Percentiles rank a stretch among this genome's conserved stretches.
These are phyloP conservation scores for Sporothrix globosa DNA, from an alignment of 2,329 filamentous ascomycete genomes.

Conservation along the genomic window DNA sequence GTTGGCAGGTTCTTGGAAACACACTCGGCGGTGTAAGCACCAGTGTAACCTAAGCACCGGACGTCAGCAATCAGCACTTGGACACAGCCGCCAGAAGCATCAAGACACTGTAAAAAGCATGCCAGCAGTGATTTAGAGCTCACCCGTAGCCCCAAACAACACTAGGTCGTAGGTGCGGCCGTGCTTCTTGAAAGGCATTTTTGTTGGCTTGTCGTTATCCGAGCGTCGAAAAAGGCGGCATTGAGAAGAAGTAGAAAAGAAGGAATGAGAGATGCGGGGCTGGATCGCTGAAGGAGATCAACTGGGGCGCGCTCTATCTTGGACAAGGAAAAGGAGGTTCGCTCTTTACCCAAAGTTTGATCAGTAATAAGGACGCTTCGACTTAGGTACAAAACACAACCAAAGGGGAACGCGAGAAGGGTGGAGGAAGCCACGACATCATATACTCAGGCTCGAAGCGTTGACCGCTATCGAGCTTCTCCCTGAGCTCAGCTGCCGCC, in stretches of 20 bases:
- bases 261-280: neutral
- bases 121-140: conserved; percentile 33
- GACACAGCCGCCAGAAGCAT: neutral
- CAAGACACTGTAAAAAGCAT: neutral
- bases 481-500: neutral
- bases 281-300: neutral
- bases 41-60: conserved; percentile 73
- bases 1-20: conserved; percentile 72
- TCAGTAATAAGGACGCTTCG: conserved; percentile 4
- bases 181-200: conserved; percentile 45
- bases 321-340: neutral
- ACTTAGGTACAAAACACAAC: neutral
- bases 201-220: neutral
- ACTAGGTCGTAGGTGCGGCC: conserved; percentile 60
- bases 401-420: neutral
- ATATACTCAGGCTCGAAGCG: neutral
- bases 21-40: conserved; percentile 74
- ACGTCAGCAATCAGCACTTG: neutral
- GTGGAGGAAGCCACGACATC: conserved; percentile 4
- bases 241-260: neutral
- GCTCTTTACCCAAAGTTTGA: neutral
- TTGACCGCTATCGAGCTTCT: neutral
- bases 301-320: neutral
- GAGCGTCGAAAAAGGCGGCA: neutral
- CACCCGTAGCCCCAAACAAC: conserved; percentile 62